phyloP scores from a whole-genome alignment of 2,329 filamentous ascomycete genomes.

The Colletotrichum spaethianum region DNA sequence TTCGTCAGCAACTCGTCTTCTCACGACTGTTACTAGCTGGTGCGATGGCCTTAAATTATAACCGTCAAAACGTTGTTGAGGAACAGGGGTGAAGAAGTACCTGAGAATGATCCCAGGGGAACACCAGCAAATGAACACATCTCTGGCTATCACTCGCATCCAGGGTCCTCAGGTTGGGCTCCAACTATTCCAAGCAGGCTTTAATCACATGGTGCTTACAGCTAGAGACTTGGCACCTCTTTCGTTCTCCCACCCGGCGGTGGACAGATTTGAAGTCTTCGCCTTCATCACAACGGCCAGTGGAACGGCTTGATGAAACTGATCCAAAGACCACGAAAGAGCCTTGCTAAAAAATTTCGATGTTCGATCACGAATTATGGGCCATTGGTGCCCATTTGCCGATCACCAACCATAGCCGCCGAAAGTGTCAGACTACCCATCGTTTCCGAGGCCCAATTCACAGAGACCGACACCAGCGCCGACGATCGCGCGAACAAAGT shows the following conservation, averaged over 20 bases:
- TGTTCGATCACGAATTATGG: not conserved
- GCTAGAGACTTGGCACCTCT: not conserved
- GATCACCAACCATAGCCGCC: constrained; percentile 10
- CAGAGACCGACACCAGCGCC: not conserved
- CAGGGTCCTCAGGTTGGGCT: not conserved
- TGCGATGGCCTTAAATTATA: not conserved
- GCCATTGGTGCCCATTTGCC: constrained; percentile 20
- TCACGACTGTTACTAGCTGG: not conserved
- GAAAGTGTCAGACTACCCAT: not conserved
- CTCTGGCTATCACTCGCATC: not conserved
- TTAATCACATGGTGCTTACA: not conserved
- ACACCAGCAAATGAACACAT: not conserved
- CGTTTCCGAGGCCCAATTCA: not conserved
- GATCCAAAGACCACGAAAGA: not conserved
- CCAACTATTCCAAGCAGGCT: not conserved
- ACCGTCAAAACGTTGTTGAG: not conserved
- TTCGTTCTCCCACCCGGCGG: not conserved
- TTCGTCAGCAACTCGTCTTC: not conserved
- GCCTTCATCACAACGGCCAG: not conserved
- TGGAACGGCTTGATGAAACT: not conserved
- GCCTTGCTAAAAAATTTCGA: not conserved
- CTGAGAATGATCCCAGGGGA: not conserved
- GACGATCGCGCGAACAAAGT: constrained; percentile 10
- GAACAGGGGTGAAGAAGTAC: not conserved
- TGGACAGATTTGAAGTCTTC: not conserved